A percentile compares a stretch with the other conserved stretches of the same genome.
These are phyloP conservation scores for Quambalaria eucalypti DNA, from an alignment of 1,284 basidiomycete genomes.

Conservation along the genomic window DNA sequence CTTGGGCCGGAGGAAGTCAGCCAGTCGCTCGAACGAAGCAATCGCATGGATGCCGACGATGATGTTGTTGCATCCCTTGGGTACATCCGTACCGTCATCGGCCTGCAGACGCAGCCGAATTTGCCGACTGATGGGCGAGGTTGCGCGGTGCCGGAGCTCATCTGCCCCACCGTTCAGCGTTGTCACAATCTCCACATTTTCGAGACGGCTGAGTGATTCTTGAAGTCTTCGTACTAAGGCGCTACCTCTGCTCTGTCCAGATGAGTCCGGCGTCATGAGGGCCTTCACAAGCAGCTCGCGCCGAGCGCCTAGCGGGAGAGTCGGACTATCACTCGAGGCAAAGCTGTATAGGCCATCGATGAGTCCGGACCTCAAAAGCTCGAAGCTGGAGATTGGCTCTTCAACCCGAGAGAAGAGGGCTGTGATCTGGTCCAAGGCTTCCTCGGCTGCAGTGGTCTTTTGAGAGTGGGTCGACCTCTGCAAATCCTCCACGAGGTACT, in stretches of 20 bases:
- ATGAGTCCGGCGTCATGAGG: conserved; percentile 16
- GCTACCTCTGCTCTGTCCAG: conserved; percentile 14
- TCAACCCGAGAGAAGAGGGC: conserved; percentile 64
- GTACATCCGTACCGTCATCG: conserved; percentile 28
- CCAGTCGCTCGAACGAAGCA: conserved; percentile 37
- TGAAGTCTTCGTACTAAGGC: conserved; percentile 34
- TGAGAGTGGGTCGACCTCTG: conserved; percentile 40
- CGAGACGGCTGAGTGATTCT: conserved; percentile 38
- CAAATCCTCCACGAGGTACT: conserved; percentile 16
- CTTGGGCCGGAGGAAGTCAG: conserved; percentile 43
- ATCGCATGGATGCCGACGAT: conserved; percentile 43
- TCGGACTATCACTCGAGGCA: conserved; percentile 55
- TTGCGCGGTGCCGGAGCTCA: conserved; percentile 22
- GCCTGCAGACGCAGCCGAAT: conserved; percentile 38
- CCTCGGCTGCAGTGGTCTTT: conserved; percentile 51
- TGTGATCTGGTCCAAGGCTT: conserved; percentile 64
- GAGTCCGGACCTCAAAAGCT: conserved; percentile 83
- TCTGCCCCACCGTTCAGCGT: conserved; percentile 20
- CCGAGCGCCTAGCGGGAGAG: conserved; percentile 16
- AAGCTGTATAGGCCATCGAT: conserved; percentile 78
- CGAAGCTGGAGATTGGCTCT: conserved; percentile 82
- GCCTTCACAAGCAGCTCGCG: conserved; percentile 21
- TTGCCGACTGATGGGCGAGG: conserved; percentile 33
- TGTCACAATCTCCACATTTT: conserved; percentile 35
- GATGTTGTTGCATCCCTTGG: conserved; percentile 33